Evolutionary conservation across 306 rosid species (phyloP), one percentile per base, ranked within the genome.

Genomic region (Benincasa hispida): DNA sequence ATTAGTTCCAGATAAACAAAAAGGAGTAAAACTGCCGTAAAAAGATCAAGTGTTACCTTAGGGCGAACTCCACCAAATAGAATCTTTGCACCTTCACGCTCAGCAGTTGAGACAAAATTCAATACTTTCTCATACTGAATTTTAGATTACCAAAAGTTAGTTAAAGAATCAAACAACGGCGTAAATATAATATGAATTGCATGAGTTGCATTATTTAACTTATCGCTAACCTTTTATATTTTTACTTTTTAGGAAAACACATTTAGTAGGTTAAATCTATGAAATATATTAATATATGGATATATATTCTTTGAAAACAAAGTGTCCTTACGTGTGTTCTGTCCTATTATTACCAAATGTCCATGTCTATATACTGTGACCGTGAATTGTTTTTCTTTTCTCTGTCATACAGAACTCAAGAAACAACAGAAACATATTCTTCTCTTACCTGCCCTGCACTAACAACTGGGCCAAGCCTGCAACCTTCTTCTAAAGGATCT

Each of bases 381-480:
- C 4, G 39, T 0, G 12, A 9, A 51, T 59, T 27, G 22, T 5
- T 48, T 21, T 39, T 42, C 54, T 17, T 76, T 75, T 39, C 34
- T 32, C n/a, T 45, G 24, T 28, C 27, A 41, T 27, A 76, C 5
- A 22, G 24, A 50, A 68, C 4, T 50, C 55, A 82, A 60, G 65
- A 80, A 78, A 53, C 3, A 28, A 1, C 69, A 60, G 61, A 82
- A 79, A 79, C 5, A 18, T 25, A 8, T 62, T 59, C 57, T 65
- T 9, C 66, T 61, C 61, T 65, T 78, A 93, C 99, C 97, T 94
- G 99, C 61, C 90, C 94, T 72, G 83, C 86, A 34, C 96, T 87
- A 79, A 94, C 99, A 85, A 91, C 86, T 79, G 99, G 99, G 59
- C 99, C 99, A 78, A 94, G 96, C 88, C 95, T 91, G 87, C 97